Conservation (phyloP, 192 early-diverging fungal species). For the Funneliformis mosseae region DNA sequence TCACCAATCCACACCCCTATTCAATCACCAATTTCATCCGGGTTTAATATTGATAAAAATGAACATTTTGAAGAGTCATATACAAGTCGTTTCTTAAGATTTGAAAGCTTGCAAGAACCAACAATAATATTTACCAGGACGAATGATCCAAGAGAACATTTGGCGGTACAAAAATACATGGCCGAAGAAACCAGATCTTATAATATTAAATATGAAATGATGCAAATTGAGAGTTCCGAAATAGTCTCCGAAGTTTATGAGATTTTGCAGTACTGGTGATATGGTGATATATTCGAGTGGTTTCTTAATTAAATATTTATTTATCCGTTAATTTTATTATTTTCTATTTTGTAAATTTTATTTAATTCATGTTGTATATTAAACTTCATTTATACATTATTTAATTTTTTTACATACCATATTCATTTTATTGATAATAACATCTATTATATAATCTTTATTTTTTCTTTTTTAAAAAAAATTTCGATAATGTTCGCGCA, state of each 20-base stretch:
- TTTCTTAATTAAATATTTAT: no score
- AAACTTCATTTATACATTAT: no score
- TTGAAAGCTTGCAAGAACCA: not conserved
- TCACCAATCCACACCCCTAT: not conserved
- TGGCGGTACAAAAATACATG: not conserved
- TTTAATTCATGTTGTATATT: no score
- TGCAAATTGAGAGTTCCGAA: slow-evolving; percentile 5
- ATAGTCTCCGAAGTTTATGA: not conserved
- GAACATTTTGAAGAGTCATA: not conserved
- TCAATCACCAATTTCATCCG: not conserved
- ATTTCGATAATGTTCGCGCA: no score
- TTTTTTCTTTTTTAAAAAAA: no score
- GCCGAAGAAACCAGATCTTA: slow-evolving; percentile 2
- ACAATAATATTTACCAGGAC: slow-evolving; percentile 1
- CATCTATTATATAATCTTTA: no score
- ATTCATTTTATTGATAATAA: no score
- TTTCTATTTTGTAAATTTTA: no score
- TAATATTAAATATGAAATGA: not conserved
- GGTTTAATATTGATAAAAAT: not conserved
- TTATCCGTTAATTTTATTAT: no score
- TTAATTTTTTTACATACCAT: no score
- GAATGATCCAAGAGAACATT: not conserved
- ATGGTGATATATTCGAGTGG: no score
- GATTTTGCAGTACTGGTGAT: slow-evolving; percentile 4
- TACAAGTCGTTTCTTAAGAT: not conserved